Percentiles rank a stretch among this genome's conserved stretches.
Conservation (phyloP, 305 asterid species). For the Solanum hybrid region DNA sequence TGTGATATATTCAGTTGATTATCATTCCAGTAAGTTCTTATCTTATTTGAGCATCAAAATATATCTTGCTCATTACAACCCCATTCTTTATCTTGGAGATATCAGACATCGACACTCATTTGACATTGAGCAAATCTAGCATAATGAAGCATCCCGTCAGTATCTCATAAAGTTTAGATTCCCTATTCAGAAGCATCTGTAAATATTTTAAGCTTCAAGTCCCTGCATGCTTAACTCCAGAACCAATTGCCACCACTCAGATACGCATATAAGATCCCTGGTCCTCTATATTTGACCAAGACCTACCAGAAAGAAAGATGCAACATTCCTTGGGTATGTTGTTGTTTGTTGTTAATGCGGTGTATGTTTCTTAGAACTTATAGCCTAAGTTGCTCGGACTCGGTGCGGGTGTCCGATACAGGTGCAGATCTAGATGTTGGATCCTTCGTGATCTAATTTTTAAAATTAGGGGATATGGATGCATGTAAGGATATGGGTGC, state of each 20-base stretch:
- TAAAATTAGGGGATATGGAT: rapidly evolving
- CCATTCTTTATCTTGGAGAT: background rate
- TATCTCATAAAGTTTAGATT: background rate
- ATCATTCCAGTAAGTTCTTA: background rate
- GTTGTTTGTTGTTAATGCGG: background rate
- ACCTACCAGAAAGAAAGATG: background rate
- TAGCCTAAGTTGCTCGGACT: background rate
- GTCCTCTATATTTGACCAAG: background rate
- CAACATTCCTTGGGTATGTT: background rate
- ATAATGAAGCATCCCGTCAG: background rate
- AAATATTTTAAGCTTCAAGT: background rate
- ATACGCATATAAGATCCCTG: background rate
- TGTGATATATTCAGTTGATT: background rate
- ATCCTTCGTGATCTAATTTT: background rate
- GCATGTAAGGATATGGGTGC: background rate
- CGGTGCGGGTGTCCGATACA: background rate
- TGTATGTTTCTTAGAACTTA: background rate
- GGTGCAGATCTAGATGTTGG: background rate
- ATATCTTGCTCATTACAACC: background rate
- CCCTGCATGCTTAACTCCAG: background rate
- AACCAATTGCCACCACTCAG: background rate
- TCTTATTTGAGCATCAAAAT: background rate
- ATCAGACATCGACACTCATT: background rate
- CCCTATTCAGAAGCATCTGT: background rate
- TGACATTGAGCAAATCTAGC: background rate